Conservation (phyloP, 2,329 filamentous ascomycete genomes). For the Bimuria novae-zelandiae region DNA sequence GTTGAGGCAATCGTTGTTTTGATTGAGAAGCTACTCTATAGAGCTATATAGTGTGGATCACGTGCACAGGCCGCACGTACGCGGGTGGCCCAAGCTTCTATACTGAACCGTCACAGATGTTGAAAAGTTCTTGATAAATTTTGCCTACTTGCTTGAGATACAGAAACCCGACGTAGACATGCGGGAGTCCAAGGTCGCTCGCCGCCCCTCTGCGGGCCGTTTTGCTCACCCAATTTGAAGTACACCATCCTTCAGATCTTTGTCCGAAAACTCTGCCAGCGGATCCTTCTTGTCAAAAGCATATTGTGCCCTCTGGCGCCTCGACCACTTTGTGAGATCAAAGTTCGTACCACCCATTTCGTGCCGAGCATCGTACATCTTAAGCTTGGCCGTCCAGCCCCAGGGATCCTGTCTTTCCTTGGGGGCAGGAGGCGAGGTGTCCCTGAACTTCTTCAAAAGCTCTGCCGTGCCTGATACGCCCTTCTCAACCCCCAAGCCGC, state of each 20-base stretch:
- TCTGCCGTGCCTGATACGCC: constrained; percentile 12
- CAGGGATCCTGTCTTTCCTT: constrained; percentile 11
- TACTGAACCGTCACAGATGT: no score
- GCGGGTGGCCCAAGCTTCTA: no score
- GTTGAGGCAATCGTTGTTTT: no score
- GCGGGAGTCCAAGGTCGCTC: no score
- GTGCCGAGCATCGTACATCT: constrained; percentile 8
- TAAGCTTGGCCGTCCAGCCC: constrained; percentile 14
- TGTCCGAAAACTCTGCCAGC: constrained; percentile 12
- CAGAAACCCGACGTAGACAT: no score
- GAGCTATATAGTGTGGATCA: no score
- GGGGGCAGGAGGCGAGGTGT: neutral
- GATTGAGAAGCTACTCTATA: no score
- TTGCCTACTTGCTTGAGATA: no score
- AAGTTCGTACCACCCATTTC: constrained; percentile 15
- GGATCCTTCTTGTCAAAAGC: constrained; percentile 17
- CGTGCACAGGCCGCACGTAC: no score
- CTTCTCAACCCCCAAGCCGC: constrained; percentile 10
- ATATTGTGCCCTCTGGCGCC: constrained; percentile 16
- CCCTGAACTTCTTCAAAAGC: constrained; percentile 10
- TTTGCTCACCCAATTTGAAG: neutral
- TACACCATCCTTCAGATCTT: constrained; percentile 13
- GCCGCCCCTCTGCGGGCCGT: no score
- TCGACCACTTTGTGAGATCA: constrained; percentile 20
- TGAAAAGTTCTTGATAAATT: no score